Conservation (phyloP, 352 stramenopile species). For the Pythium dissotocum region DNA sequence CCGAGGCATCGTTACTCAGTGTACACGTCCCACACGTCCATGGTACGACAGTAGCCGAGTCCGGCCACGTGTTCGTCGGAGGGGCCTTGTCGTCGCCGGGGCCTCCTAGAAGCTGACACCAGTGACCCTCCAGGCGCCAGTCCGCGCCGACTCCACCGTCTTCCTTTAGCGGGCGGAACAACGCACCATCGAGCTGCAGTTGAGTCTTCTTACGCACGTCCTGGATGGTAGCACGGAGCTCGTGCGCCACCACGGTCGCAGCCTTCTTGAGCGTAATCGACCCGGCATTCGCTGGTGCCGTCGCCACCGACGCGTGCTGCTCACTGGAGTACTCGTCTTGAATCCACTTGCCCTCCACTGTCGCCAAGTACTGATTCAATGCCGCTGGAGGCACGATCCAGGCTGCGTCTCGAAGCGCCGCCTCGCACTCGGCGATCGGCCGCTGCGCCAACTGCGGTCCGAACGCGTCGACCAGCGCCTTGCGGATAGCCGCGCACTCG, state of each 20-base stretch:
- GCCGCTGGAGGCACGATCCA: constrained; percentile 56
- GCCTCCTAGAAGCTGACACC: constrained; percentile 59
- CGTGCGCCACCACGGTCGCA: constrained; percentile 59
- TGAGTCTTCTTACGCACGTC: constrained; percentile 41
- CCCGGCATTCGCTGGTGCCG: constrained; percentile 53
- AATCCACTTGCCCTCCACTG: constrained; percentile 79
- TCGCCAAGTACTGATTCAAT: constrained; percentile 51
- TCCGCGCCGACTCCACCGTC: constrained; percentile 20
- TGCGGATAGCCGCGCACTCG: constrained; percentile 45
- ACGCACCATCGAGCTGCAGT: constrained; percentile 59
- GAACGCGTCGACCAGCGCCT: constrained; percentile 43
- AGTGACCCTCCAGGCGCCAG: constrained; percentile 80
- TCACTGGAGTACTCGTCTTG: constrained; percentile 71
- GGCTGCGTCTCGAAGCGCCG: constrained; percentile 44
- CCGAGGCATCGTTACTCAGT: constrained; percentile 66
- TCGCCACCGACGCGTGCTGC: constrained; percentile 41
- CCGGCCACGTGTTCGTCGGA: constrained; percentile 5
- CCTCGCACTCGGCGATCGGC: constrained; percentile 23
- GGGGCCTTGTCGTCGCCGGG: constrained; percentile 14
- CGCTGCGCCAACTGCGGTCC: constrained; percentile 32
- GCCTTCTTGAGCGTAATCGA: constrained; percentile 65
- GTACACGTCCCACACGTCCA: constrained; percentile 81
- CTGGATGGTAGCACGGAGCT: constrained; percentile 61
- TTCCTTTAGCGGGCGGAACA: constrained; percentile 33
- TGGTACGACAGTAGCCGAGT: constrained; percentile 26